Evolutionary conservation across 1,139 yeast species (phyloP).

Genomic region (Yamadazyma buinensis): DNA sequence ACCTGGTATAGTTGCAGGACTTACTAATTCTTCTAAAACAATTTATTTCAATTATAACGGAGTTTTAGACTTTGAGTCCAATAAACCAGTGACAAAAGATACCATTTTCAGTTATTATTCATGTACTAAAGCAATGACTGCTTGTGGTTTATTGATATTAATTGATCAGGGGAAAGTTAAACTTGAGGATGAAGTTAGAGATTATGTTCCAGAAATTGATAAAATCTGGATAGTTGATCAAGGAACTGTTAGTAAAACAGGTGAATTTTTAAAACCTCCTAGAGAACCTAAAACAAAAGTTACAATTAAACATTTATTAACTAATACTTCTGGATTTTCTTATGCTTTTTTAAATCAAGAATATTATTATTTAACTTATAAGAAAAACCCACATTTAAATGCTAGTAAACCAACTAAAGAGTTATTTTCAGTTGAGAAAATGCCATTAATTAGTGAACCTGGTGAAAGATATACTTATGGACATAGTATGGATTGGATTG

Average conservation of each 20-base stretch:
- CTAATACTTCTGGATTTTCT: slow-evolving; percentile 51
- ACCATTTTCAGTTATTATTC: slow-evolving; percentile 38
- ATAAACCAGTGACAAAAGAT: slow-evolving; percentile 19
- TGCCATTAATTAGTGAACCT: slow-evolving; percentile 50
- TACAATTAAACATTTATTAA: slow-evolving; percentile 46
- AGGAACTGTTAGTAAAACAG: slow-evolving; percentile 31
- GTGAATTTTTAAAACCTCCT: slow-evolving; percentile 27
- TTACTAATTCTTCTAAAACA: slow-evolving; percentile 21
- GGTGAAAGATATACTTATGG: slow-evolving; percentile 54
- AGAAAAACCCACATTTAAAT: slow-evolving; percentile 8
- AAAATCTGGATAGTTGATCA: slow-evolving; percentile 38
- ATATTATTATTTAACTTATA: slow-evolving; percentile 8
- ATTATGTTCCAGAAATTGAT: slow-evolving; percentile 39
- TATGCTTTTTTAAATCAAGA: slow-evolving; percentile 36
- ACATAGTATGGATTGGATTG: slow-evolving; percentile 51
- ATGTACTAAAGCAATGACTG: slow-evolving; percentile 47
- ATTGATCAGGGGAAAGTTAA: slow-evolving; percentile 41
- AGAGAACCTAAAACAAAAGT: slow-evolving; percentile 31
- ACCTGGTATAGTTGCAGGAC: slow-evolving; percentile 28
- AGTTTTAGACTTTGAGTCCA: slow-evolving; percentile 19
- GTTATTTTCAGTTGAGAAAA: slow-evolving; percentile 24
- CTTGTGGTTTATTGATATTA: slow-evolving; percentile 43
- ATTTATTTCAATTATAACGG: slow-evolving; percentile 26
- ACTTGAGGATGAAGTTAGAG: slow-evolving; percentile 39
- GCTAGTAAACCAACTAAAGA: slow-evolving; percentile 20